Conservation (phyloP, 805 yeast genomes). For the Candida palmyrensis region DNA sequence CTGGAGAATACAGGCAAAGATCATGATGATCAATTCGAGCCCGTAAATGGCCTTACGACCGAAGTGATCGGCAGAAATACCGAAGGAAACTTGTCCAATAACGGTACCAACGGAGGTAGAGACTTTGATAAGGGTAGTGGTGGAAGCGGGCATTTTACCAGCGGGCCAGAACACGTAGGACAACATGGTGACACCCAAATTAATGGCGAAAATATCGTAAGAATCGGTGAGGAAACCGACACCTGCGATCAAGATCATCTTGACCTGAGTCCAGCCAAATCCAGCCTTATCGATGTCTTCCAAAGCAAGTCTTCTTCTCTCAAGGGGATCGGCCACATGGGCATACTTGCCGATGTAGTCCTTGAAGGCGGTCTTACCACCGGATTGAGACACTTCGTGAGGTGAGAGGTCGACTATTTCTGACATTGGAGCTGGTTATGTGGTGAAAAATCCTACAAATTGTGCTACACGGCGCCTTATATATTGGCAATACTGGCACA, state of each 20-base stretch:
- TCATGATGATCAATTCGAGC: conserved; percentile 78
- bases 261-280: conserved; percentile 78
- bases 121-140: conserved; percentile 72
- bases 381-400: conserved; percentile 19
- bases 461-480: no score
- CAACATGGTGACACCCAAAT: conserved; percentile 77
- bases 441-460: no score
- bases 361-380: conserved; percentile 87
- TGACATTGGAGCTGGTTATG: conserved; percentile 15
- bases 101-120: conserved; percentile 94
- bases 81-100: conserved; percentile 84
- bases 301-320: conserved; percentile 80
- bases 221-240: conserved; percentile 93
- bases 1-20: conserved; percentile 73
- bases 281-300: conserved; percentile 77
- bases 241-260: conserved; percentile 82
- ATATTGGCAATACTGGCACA: no score
- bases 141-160: conserved; percentile 61
- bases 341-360: conserved; percentile 76
- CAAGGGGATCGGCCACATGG: conserved; percentile 77
- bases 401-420: conserved; percentile 18
- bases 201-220: conserved; percentile 88
- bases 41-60: conserved; percentile 92
- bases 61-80: conserved; percentile 70
- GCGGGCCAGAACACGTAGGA: conserved; percentile 65